Evolutionary conservation across 202 grass and related monocot genomes (phyloP), one percentile per base, ranked within the genome.

Genomic region (Saccharum hybrid): DNA sequence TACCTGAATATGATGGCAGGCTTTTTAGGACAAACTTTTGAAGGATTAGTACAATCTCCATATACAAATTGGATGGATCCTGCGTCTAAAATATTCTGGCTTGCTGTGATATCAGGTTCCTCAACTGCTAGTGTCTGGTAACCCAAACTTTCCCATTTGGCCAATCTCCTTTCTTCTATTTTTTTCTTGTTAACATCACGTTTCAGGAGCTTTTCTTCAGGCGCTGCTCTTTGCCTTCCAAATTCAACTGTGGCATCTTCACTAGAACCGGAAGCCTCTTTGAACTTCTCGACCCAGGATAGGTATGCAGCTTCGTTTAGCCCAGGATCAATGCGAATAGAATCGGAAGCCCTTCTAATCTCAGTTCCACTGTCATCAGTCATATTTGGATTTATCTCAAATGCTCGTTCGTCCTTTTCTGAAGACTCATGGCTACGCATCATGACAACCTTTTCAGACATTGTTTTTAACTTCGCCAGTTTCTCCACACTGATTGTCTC

Each of bases 1-100:
- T 91, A 98, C 95, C 95, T 98, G 81, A 94, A 93, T 87, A 98
- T 98, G 73, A 94, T 90, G 57, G 90, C 85, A 88, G 88, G 90
- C 76, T 88, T 85, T 71, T 68, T 62, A 54, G 92, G 83, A 63
- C 81, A 91, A 84, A 88, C 42, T 90, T 85, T 94, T 71, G 81
- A 91, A 78, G 92, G 90, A 85, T 93, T 22, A 33, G 95, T 98
- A 72, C 95, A 98, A 90, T 98, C 95, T 88, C 90, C 95, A 79
- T 94, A 98, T 52, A 98, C 88, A 93, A 98, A 87, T 62, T 93
- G 89, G 80, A 98, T 78, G 21, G 85, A 90, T 39, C 95, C 92
- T 34, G 63, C 42, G 36, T 93, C 90, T 15, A 81, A 54, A 71
- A 90, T 72, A 88, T 52, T 88, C 71, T 93, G 80, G 23, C 88